phyloP scores from a whole-genome alignment of 75 land plant species.

The Picea glauca region DNA sequence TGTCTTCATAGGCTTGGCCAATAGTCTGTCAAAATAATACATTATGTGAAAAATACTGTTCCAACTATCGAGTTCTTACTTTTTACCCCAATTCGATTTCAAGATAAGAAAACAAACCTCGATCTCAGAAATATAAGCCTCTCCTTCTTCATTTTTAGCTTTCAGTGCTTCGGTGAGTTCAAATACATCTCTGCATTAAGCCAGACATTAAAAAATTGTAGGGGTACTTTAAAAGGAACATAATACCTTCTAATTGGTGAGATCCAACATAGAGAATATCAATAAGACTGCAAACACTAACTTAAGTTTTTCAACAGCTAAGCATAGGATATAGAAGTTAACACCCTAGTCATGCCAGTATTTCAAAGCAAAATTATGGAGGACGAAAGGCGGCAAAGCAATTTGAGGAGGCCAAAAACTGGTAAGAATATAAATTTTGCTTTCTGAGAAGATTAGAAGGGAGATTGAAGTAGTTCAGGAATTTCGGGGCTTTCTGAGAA shows the following conservation, averaged over 20 bases:
- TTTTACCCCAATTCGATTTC: neutral
- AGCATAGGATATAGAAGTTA: too few relatives aligned
- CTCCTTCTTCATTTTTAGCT: slow-evolving; percentile 79
- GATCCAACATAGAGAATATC: neutral
- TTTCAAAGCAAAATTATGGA: too few relatives aligned
- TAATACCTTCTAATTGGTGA: too few relatives aligned
- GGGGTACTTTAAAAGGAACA: neutral
- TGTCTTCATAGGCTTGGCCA: slow-evolving; percentile 99
- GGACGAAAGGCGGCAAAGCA: too few relatives aligned
- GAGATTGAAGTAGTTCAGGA: too few relatives aligned
- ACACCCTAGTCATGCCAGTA: too few relatives aligned
- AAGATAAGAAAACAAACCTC: slow-evolving; percentile 48
- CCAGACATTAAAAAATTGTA: too few relatives aligned
- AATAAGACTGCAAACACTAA: neutral
- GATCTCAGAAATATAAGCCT: slow-evolving; percentile 86
- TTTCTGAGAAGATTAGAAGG: too few relatives aligned
- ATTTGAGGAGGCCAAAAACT: too few relatives aligned
- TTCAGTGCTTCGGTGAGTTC: slow-evolving; percentile 81
- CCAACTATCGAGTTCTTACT: slow-evolving; percentile 1
- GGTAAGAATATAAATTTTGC: too few relatives aligned
- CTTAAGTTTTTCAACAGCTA: too few relatives aligned
- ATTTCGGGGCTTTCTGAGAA: too few relatives aligned
- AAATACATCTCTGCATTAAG: slow-evolving; percentile 53
- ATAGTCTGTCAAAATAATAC: slow-evolving; percentile 51
- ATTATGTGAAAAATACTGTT: neutral